These are phyloP conservation scores for Colletotrichum sp. DNA, from an alignment of 2,329 filamentous ascomycete genomes.

Conservation along the genomic window DNA sequence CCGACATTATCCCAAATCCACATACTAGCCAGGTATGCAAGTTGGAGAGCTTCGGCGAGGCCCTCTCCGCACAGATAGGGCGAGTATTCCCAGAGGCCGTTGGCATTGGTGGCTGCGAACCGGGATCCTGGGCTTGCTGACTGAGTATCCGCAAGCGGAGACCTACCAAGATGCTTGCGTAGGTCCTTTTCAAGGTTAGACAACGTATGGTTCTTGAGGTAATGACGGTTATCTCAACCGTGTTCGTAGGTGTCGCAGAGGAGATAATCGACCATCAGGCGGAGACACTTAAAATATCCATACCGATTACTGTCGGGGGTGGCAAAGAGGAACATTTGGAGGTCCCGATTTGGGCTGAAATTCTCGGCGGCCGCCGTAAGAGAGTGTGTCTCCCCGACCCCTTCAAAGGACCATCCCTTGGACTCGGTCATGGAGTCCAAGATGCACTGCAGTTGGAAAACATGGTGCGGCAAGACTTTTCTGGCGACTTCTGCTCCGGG, in stretches of 20 bases:
- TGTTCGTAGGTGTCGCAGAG: not conserved
- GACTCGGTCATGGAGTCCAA: slow-evolving; percentile 50
- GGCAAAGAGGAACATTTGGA: not conserved
- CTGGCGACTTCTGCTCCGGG: slow-evolving; percentile 36
- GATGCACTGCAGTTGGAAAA: slow-evolving; percentile 56
- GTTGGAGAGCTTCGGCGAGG: slow-evolving; percentile 46
- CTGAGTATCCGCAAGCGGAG: not conserved
- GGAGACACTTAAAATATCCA: not conserved
- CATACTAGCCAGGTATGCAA: slow-evolving; percentile 38
- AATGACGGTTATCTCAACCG: not conserved
- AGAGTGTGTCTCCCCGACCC: slow-evolving; percentile 16
- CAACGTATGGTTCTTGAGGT: not conserved
- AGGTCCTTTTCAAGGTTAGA: not conserved
- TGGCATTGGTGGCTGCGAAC: slow-evolving; percentile 42
- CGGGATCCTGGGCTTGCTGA: slow-evolving; percentile 39
- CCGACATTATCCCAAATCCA: slow-evolving; percentile 39
- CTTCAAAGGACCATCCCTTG: slow-evolving; percentile 44
- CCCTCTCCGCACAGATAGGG: slow-evolving; percentile 53
- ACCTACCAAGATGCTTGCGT: not conserved
- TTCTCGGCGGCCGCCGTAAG: not conserved
- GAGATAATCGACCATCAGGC: not conserved
- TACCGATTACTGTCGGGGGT: not conserved
- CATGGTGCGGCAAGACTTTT: slow-evolving; percentile 49
- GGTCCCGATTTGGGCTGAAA: not conserved
- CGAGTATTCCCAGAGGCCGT: slow-evolving; percentile 53